phyloP scores from a whole-genome alignment of 164 flowering plant genomes.

The Liquidambar formosana region DNA sequence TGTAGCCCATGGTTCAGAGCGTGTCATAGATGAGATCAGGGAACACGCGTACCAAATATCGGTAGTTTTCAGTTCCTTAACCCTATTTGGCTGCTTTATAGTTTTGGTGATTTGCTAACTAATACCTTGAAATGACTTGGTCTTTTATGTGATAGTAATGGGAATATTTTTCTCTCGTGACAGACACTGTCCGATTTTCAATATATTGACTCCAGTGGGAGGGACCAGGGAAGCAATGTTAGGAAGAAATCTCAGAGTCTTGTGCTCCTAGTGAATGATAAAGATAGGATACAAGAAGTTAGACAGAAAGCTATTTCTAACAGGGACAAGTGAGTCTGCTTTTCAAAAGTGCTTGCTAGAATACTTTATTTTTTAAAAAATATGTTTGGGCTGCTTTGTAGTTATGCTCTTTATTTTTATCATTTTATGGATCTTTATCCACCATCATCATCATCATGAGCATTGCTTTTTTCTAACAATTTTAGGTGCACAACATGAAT shows the following conservation, averaged over 20 bases:
- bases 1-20: conserved; percentile 96
- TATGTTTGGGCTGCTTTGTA: background rate
- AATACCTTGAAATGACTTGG: background rate
- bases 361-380: background rate
- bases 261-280: conserved; percentile 84
- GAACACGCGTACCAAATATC: conserved; percentile 97
- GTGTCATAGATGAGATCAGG: conserved; percentile 88
- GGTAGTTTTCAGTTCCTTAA: conserved; percentile 35
- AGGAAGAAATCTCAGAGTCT: conserved; percentile 95
- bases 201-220: conserved; percentile 93
- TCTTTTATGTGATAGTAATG: background rate
- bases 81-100: conserved; percentile 1
- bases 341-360: background rate
- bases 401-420: background rate
- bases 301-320: conserved; percentile 87
- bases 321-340: conserved; percentile 80
- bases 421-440: too few relatives aligned
- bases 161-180: conserved; percentile 9
- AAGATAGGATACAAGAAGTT: conserved; percentile 83
- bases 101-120: background rate
- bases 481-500: background rate
- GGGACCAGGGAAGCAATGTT: conserved; percentile 95
- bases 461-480: background rate
- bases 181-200: conserved; percentile 93
- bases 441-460: background rate